Evolutionary conservation across 805 yeast species (phyloP), one percentile per base, ranked within the genome.

Genomic region (Clavispora phyllophila): DNA sequence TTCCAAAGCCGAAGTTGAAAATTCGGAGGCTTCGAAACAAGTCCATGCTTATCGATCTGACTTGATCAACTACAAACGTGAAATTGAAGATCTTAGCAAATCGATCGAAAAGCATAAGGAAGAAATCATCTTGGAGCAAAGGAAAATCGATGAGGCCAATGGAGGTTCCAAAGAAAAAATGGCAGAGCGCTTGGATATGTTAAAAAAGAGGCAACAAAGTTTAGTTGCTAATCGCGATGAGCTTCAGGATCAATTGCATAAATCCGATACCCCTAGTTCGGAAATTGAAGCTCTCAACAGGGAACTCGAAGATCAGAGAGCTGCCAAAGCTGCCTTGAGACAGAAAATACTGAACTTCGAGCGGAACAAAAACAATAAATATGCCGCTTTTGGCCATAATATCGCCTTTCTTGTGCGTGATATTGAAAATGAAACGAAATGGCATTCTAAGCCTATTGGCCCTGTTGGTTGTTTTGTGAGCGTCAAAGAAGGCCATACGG

Each of bases 381-480:
- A 66, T 35, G 68, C 72, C 10, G 76, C 81, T 1, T 83, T 79
- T 69, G 84, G 82, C 7, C 47, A 47, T 1, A 62, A 65, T 5
- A 72, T 80, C 56, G 61, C 61, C 8, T 38, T 44, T 2, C 55
- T 82, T 6, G 51, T 81, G 19, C 49, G 55, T 3, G 75, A 66
- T 5, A 73, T 50, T 17, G 65, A 65, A 12, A 37, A 42, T 6
- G 50, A 41, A n/a, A 37, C 31, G 2, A 41, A 45, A 7, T 70
- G 73, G 70, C 71, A 70, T 14, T 53, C 60, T 2, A 55, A 55
- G 27, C 95, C 96, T 0, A 60, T 83, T 14, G 98, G 98, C 0
- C 99, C 99, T 0, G 48, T 91, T 2, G 96, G 96, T 1, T 50
- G 70, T 3, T 64, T 65, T 45, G 68, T 88, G 2, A 68, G 75